Conservation (phyloP, 2,329 filamentous ascomycete species). For the Diaporthe amygdali region DNA sequence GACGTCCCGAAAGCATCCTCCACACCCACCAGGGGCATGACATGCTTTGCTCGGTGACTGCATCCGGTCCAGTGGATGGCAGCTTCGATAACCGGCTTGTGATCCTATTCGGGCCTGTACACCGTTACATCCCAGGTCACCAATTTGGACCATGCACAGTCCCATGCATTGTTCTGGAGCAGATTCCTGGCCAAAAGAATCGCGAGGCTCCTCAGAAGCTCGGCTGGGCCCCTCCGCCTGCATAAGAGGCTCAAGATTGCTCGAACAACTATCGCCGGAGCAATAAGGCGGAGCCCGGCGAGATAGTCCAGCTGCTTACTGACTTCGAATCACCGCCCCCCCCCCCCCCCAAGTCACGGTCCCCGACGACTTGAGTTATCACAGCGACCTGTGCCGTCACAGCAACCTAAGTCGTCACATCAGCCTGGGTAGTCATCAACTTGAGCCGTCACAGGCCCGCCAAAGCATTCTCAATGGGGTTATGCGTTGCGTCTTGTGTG, state of each 20-base stretch:
- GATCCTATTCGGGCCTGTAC: neutral
- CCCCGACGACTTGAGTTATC: neutral
- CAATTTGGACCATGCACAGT: neutral
- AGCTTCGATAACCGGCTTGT: neutral
- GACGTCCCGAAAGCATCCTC: no score
- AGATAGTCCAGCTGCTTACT: neutral
- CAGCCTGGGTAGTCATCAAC: no score
- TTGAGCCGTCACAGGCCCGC: no score
- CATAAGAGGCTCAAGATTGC: neutral
- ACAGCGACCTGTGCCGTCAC: neutral
- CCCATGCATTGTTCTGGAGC: neutral
- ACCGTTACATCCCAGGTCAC: neutral
- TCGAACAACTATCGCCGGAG: neutral
- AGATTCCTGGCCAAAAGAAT: neutral
- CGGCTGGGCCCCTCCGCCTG: neutral
- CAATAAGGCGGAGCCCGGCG: neutral
- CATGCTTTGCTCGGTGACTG: neutral
- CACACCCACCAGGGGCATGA: no score
- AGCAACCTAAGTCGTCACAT: no score
- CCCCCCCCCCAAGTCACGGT: no score
- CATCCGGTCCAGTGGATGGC: no score
- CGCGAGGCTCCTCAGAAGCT: no score
- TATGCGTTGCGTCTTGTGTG: no score
- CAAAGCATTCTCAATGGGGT: no score
- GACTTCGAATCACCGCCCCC: neutral